Percentiles rank a stretch among this genome's conserved stretches.
phyloP scores from a whole-genome alignment of 352 stramenopile species.

The Saprolegnia diclina region DNA sequence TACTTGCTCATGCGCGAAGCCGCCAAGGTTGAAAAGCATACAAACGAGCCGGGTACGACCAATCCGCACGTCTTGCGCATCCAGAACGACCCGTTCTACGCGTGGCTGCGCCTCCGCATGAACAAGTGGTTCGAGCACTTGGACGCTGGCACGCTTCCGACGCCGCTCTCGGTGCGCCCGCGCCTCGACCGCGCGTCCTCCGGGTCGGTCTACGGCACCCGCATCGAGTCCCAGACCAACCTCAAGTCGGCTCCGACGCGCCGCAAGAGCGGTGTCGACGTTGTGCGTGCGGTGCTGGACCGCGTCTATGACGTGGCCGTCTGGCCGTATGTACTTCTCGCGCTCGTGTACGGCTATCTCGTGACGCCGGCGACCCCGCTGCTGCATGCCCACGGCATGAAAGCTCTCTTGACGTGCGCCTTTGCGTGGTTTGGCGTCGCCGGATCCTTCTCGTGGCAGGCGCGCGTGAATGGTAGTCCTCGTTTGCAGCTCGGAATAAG shows the following conservation, averaged over 20 bases:
- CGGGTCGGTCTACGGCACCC: constrained; percentile 28
- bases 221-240: constrained; percentile 15
- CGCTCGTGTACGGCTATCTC: constrained; percentile 45
- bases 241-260: not conserved
- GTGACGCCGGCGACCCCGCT: constrained; percentile 38
- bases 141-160: constrained; percentile 33
- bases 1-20: constrained; percentile 72
- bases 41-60: constrained; percentile 32
- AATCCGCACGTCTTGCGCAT: constrained; percentile 63
- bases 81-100: constrained; percentile 69
- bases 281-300: constrained; percentile 35
- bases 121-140: constrained; percentile 60
- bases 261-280: not conserved
- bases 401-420: constrained; percentile 62
- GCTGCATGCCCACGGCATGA: constrained; percentile 46
- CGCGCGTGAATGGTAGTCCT: constrained; percentile 33
- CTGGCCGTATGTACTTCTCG: constrained; percentile 62
- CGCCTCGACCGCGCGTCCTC: constrained; percentile 10
- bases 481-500: too few species aligned
- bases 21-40: constrained; percentile 41
- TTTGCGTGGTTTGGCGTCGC: constrained; percentile 65
- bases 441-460: constrained; percentile 49
- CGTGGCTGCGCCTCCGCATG: constrained; percentile 57
- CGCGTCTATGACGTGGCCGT: constrained; percentile 66
- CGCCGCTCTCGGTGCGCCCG: constrained; percentile 30